Evolutionary conservation across 306 rosid genomes (phyloP), one percentile per base, ranked within the genome.

Genomic region (Fagus sylvatica): DNA sequence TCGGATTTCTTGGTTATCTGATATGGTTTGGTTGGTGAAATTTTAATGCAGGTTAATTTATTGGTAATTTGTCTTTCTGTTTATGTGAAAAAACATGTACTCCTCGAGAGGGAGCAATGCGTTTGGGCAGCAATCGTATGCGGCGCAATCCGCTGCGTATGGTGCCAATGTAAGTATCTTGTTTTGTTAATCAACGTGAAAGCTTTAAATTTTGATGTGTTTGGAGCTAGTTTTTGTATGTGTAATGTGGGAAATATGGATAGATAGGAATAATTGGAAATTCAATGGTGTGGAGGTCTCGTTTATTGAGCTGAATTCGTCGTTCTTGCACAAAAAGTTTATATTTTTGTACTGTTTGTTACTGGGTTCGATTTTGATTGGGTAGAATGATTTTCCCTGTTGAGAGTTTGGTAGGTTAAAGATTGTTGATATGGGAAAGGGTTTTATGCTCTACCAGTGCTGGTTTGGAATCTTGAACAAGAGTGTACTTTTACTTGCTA

Each of bases 71-170:
- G 1, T 57, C 56, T 74, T 51, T 66, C 67, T 46, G 22, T 76
- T 32, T 70, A 48, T 76, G 84, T 74, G 88, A 84, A 76, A 73
- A 72, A 85, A 30, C 57, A 95, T 95, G 98, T 95, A 93, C 82
- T 89, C 97, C 37, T 90, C 98, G 13, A 81, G 97, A 84, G 99
- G 98, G 72, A 85, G 82, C 72, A 92, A 93, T 76, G 89, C 88
- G 51, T 95, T 93, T 61, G 91, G 98, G 33, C 99, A 85, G 16
- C 89, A 93, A 76, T 89, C 99, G 5, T 95, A 89, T 73, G 42
- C 89, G 36, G 94, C 94, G 79, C 99, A 95, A 82, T 91, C 98
- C 33, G 85, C 98, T 39, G 85, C 91, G 17, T 95, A 89, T 76
- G 96, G 89, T 81, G 92, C 90, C 79, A 93, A 91, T 62, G 97